phyloP scores from a whole-genome alignment of 1,139 yeast species.

The Williopsis jadinii region DNA sequence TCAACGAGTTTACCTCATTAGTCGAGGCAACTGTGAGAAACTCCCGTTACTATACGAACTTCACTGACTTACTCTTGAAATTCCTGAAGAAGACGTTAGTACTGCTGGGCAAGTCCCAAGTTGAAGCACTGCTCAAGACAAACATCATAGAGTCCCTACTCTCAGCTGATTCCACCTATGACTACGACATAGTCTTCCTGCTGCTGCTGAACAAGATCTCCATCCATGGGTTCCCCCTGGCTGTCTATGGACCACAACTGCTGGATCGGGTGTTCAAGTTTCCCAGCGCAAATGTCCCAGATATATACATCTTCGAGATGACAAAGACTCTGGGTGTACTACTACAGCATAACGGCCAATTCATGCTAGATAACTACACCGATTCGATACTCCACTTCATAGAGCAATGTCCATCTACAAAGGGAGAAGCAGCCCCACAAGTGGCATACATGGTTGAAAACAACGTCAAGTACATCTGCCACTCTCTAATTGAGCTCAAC shows the following conservation, averaged over 20 bases:
- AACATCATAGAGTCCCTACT: slow-evolving; percentile 6
- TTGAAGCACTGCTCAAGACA: slow-evolving; percentile 3
- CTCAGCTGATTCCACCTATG: slow-evolving; percentile 10
- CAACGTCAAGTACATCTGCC: slow-evolving; percentile 1
- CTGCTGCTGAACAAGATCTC: slow-evolving; percentile 16
- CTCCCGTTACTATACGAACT: slow-evolving; percentile 18
- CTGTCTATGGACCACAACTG: slow-evolving; percentile 4
- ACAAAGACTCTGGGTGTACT: slow-evolving; percentile 21
- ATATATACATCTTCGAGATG: slow-evolving; percentile 17
- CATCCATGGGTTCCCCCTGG: slow-evolving; percentile 10
- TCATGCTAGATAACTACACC: slow-evolving; percentile 6
- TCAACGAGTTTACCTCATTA: slow-evolving; percentile 6
- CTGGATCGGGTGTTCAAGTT: slow-evolving; percentile 10
- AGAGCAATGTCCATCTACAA: background rate
- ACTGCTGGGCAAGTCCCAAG: slow-evolving; percentile 7
- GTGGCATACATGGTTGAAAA: slow-evolving; percentile 1
- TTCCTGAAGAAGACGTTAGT: slow-evolving; percentile 19
- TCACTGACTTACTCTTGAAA: slow-evolving; percentile 9
- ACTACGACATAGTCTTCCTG: slow-evolving; percentile 8
- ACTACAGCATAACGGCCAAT: slow-evolving; percentile 12
- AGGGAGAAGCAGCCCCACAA: background rate
- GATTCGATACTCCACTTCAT: background rate
- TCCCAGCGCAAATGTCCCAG: slow-evolving; percentile 7
- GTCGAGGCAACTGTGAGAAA: slow-evolving; percentile 20
- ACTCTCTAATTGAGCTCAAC: background rate